Base-by-base conservation (phyloP, 164 flowering plant genomes). In the Sextonia rubra region DNA sequence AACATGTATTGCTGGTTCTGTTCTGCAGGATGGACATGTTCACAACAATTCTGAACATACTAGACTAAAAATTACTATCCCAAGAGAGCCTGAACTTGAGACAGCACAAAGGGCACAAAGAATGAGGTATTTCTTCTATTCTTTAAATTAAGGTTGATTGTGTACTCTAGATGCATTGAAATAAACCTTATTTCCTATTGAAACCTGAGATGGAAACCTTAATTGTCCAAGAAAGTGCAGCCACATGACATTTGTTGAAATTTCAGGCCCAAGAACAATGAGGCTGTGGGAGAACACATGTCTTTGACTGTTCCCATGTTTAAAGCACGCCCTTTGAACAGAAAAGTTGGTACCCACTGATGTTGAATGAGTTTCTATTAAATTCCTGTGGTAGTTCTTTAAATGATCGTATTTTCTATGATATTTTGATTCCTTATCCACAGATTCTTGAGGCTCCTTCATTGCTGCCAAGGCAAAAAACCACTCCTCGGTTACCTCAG, bases 381-480 rank as follows among this genome's bases (percentile, higher is more conserved):
- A 56, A 58, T n/a, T 14, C 3, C 15, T 20, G 23, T 56, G 25
- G 2, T 20, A 58, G 58, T 27, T 32, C 3, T 0, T 1, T 7
- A 37, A 8, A 37, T 37, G 44, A 12, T 56, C 29, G 62, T 26
- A 1, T 29, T 17, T 69, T 52, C 63, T 58, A 22, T 15, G 37
- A 64, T 26, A 7, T 64, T 70, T 22, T 70, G 26, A 25, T 60
- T 58, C 29, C 56, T 30, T 58, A 18, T 60, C 74, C 81, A 63
- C 80, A 92, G 98, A 90, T 95, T 79, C 84, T 92, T 11, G 87
- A 95, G 79, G 89, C 87, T 62, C 97, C 97, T 76, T 82, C 90
- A 12, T 65, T 89, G 70, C 85, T 88, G 64, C 81, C 83, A 17
- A 85, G 83, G 17, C 86, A 87, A 71, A 89, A 85, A 78, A 88